Base-by-base conservation (phyloP, 1,284 basidiomycete genomes). In the Lentinula novae-zelandiae region DNA sequence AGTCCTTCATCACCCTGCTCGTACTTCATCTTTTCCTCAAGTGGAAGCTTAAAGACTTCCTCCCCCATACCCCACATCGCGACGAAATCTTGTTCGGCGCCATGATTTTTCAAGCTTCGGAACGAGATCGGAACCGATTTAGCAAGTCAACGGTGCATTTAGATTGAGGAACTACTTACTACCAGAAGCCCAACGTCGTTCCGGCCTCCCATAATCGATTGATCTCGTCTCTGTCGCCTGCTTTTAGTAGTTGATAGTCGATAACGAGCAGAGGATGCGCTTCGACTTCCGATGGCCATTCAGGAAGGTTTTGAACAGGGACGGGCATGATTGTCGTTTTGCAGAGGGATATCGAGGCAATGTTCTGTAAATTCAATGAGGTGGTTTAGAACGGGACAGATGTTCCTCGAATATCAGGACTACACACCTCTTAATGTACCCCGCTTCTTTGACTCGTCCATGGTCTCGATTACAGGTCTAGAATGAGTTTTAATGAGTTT, bases 51-150 rank as follows among this genome's bases (percentile, higher is more conserved):
- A 68, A 85, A 76, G 0, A 80, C 81, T 60, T 78, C 76, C n/a
- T 71, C 70, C 13, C 82, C 83, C 69, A 84, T 75, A 20, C 79
- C 78, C 62, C 84, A 86, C 81, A 85, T 83, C 5, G 68, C 69
- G 48, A 76, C 72, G 15, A 79, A 76, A 60, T 78, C 76, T 33
- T 74, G 60, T 17, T 82, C 76, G 20, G 73, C 75, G 6, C 77
- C 79, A 64, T 85, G 82, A 65, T 85, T 83, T 65, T 81, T 81
- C 63, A 85, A 67, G 65, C 83, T 85, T 27, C 27, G 3, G 58
- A 20, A 53, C 33, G 22, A 4, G 27, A 27, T 27, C 27, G 3
- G 27, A 27, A 3, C 27, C 27, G 27, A 3, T 27, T 4, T 3
- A 39, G 13, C 36, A 17, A 7, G 33, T 10, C 31, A 38, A 15